phyloP scores from a whole-genome alignment of 768 basidiomycete genomes.

The Lentinula aciculospora region DNA sequence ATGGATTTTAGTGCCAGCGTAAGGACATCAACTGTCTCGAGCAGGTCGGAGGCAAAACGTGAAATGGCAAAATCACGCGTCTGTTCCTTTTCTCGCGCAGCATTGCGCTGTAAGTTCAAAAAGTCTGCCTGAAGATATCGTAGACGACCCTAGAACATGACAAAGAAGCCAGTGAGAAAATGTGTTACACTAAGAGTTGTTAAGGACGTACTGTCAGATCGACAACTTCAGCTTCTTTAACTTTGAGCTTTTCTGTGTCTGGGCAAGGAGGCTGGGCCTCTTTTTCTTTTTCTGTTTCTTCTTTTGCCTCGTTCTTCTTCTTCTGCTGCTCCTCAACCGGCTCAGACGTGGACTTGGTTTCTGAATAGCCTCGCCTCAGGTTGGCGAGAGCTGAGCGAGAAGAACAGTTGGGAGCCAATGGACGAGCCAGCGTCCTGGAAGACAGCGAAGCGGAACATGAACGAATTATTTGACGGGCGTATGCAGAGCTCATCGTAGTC shows the following conservation, averaged over 20 bases:
- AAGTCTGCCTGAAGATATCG: constrained; percentile 94
- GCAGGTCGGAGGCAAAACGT: constrained; percentile 83
- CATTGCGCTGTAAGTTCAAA: constrained; percentile 88
- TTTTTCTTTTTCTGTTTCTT: constrained; percentile 19
- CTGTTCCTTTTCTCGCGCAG: constrained; percentile 87
- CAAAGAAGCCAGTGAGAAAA: constrained; percentile 8
- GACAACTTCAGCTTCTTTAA: constrained; percentile 75
- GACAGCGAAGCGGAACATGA: constrained; percentile 57
- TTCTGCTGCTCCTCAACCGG: constrained; percentile 9
- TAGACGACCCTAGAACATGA: constrained; percentile 67
- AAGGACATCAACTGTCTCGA: constrained; percentile 89
- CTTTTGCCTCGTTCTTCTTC: constrained; percentile 20
- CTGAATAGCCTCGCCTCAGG: constrained; percentile 52
- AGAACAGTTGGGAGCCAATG: constrained; percentile 20
- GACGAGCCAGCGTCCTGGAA: constrained; percentile 37
- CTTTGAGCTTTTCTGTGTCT: constrained; percentile 59
- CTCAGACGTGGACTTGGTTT: constrained; percentile 18
- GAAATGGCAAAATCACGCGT: constrained; percentile 92
- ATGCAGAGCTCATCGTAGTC: constrained; percentile 44
- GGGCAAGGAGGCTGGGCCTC: constrained; percentile 21
- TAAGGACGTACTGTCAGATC: constrained; percentile 72
- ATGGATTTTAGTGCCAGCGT: constrained; percentile 79
- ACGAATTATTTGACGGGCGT: constrained; percentile 48
- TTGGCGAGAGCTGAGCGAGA: constrained; percentile 20
- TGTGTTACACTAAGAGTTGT: background rate